Evolutionary conservation across 108 stramenopile species (phyloP).

Genomic region (Cyclostephanos tholiformis): DNA sequence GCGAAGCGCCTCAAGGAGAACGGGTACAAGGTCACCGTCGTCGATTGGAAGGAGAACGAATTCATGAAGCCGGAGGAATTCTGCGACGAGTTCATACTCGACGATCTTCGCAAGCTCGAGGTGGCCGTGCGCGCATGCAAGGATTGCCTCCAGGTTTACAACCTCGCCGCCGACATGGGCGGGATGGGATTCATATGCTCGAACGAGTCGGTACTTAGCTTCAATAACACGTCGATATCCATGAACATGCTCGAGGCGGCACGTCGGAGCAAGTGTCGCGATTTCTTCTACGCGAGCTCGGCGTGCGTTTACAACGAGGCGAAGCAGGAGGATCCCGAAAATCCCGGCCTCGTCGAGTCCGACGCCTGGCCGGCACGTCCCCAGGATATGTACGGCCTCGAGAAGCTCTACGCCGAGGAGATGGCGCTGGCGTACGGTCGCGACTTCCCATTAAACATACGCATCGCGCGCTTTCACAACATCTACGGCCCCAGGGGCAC

Average conservation of each 20-base stretch:
- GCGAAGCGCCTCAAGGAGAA: conserved; percentile 93
- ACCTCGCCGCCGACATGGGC: conserved; percentile 99
- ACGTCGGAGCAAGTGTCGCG: conserved; percentile 82
- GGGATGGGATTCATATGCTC: conserved; percentile 99
- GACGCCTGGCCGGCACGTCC: conserved; percentile 99
- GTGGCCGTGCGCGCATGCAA: conserved; percentile 93
- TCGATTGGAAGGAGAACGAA: conserved; percentile 98
- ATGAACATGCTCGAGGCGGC: conserved; percentile 99
- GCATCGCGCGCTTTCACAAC: conserved; percentile 97
- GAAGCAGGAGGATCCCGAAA: conserved; percentile 96
- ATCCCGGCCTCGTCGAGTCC: conserved; percentile 93
- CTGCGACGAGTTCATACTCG: conserved; percentile 95
- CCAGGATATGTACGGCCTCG: conserved; percentile 99
- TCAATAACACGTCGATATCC: conserved; percentile 99
- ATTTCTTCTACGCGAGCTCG: conserved; percentile 95
- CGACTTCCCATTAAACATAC: conserved; percentile 93
- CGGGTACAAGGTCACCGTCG: conserved; percentile 90
- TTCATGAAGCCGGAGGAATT: conserved; percentile 97
- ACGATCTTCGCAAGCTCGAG: conserved; percentile 92
- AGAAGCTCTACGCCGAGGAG: conserved; percentile 99
- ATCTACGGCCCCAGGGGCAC: conserved; percentile 98
- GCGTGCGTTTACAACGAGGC: conserved; percentile 99
- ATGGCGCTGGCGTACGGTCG: conserved; percentile 98
- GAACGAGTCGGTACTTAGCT: conserved; percentile 95
- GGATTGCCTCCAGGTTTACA: conserved; percentile 97